phyloP scores from a whole-genome alignment of 2,329 filamentous ascomycete genomes.

The Fusarium vanettenii region DNA sequence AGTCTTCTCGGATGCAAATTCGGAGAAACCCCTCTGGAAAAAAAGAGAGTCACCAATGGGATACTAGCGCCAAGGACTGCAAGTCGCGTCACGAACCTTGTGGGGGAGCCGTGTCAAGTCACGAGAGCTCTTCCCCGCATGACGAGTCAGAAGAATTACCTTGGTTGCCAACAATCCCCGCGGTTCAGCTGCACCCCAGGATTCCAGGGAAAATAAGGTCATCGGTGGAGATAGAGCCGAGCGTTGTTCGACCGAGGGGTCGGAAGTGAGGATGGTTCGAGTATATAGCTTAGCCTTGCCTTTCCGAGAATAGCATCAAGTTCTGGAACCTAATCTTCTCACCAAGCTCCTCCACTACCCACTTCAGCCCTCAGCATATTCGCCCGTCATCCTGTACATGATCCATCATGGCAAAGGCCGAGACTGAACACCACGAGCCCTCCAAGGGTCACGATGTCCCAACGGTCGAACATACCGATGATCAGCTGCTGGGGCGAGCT shows the following conservation, averaged over 20 bases:
- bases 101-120: neutral
- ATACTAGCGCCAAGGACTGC: neutral
- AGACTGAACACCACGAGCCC: neutral
- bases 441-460: neutral
- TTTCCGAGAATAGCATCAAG: neutral
- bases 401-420: neutral
- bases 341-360: neutral
- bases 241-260: neutral
- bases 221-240: neutral
- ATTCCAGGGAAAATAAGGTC: neutral
- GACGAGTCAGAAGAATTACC: neutral
- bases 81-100: neutral
- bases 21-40: neutral
- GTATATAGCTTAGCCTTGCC: neutral
- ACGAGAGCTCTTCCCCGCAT: neutral
- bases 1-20: neutral
- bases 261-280: neutral
- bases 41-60: neutral
- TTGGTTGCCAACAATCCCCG: neutral
- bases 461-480: conserved; percentile 19
- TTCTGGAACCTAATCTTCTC: neutral
- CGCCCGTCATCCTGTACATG: neutral
- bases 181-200: neutral
- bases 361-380: neutral
- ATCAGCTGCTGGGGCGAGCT: conserved; percentile 32